Evolutionary conservation across 768 basidiomycete species (phyloP).

Genomic region (Agaricus sinodeliciosus): DNA sequence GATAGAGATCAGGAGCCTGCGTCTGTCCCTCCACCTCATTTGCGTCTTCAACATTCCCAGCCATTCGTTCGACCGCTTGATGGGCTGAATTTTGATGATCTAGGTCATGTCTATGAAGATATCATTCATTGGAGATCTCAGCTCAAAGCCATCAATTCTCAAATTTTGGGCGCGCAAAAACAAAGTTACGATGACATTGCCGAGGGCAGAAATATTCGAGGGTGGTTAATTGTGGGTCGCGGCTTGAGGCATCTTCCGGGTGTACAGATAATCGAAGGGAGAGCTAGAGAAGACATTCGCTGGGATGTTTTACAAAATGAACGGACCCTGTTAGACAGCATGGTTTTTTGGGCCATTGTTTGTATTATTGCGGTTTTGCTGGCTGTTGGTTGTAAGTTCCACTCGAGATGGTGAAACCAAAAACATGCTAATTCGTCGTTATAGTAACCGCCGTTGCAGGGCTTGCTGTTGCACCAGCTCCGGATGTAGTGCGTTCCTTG

Average conservation of each 20-base stretch:
- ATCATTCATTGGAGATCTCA: constrained; percentile 66
- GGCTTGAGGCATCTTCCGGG: constrained; percentile 59
- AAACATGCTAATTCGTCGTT: constrained; percentile 2
- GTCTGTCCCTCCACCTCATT: constrained; percentile 52
- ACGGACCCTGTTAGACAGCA: constrained; percentile 34
- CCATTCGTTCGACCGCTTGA: constrained; percentile 75
- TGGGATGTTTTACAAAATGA: constrained; percentile 73
- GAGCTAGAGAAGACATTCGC: constrained; percentile 76
- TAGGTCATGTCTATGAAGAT: constrained; percentile 59
- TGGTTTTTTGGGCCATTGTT: constrained; percentile 55
- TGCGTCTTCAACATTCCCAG: constrained; percentile 59
- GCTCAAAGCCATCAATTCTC: constrained; percentile 66
- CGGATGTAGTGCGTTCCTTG: constrained; percentile 66
- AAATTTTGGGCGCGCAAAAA: constrained; percentile 64
- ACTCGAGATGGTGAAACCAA: constrained; percentile 7
- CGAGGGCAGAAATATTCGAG: constrained; percentile 60
- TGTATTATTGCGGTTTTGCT: constrained; percentile 43
- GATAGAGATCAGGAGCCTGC: constrained; percentile 23
- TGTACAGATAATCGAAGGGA: constrained; percentile 65
- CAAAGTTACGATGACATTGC: constrained; percentile 68
- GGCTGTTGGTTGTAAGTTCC: constrained; percentile 51
- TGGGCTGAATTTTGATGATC: constrained; percentile 58
- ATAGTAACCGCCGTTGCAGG: constrained; percentile 68
- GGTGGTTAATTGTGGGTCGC: constrained; percentile 73
- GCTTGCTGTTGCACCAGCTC: constrained; percentile 59